Evolutionary conservation across 1,139 yeast species (phyloP).

Genomic region (Blastobotrys indianensis): DNA sequence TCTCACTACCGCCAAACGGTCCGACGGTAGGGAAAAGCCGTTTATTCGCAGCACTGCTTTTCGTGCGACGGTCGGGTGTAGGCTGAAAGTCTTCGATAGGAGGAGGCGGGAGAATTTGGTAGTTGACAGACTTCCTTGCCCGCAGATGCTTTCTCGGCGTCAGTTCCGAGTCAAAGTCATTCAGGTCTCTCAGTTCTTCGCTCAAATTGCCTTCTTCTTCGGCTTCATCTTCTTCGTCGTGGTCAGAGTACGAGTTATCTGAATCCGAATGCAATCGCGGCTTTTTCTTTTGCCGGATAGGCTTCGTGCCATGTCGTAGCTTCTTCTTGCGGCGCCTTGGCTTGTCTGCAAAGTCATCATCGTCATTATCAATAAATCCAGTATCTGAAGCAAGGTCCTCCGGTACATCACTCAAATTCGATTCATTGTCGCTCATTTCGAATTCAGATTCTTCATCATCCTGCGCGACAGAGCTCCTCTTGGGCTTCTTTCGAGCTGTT

Average conservation of each 20-base stretch:
- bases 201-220: conserved; percentile 34
- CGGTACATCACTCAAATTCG: conserved; percentile 3
- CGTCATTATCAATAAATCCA: conserved; percentile 36
- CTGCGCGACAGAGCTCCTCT: neutral
- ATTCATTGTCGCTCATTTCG: conserved; percentile 19
- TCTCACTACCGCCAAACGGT: conserved; percentile 50
- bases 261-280: conserved; percentile 13
- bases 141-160: conserved; percentile 57
- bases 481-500: conserved; percentile 6
- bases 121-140: conserved; percentile 73
- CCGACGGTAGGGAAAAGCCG: conserved; percentile 28
- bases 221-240: conserved; percentile 34
- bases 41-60: neutral
- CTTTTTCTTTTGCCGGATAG: conserved; percentile 29
- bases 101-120: conserved; percentile 82
- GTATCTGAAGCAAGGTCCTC: conserved; percentile 14
- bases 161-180: conserved; percentile 30
- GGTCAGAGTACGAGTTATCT: conserved; percentile 19
- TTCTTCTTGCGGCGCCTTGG: conserved; percentile 15
- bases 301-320: conserved; percentile 29
- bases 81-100: conserved; percentile 30
- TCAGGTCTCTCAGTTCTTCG: conserved; percentile 47
- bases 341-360: conserved; percentile 27
- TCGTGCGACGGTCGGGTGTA: conserved; percentile 3
- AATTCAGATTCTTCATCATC: conserved; percentile 12